Base-by-base conservation (phyloP, 768 basidiomycete genomes). In the Trichaptum fuscoviolaceum region DNA sequence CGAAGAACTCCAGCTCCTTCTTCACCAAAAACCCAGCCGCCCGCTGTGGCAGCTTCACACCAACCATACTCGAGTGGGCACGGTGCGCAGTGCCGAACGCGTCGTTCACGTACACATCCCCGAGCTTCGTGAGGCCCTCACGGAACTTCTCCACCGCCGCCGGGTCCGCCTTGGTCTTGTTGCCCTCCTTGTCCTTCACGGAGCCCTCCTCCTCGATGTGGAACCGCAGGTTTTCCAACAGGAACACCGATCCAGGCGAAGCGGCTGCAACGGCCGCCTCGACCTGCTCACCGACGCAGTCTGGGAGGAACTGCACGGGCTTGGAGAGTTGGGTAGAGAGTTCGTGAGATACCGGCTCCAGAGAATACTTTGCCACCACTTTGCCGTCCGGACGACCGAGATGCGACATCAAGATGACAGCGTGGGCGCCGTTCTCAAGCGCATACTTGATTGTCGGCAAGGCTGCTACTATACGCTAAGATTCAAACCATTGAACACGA, bases 21-120 rank as follows among this genome's bases (percentile, higher is more conserved):
- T 96, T 97, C 83, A 99, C 91, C 68, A 99, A 85, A 83, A 97
- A 95, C 26, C 96, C 96, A 35, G 96, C 88, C 1, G 96, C 96
- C 71, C 95, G 85, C 78, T 96, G 91, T 7, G 90, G 88, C 20
- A 99, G 85, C 75, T 96, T 87, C 72, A 99, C 84, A 71, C 96
- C 96, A 71, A 99, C 96, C 96, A 99, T 98, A 73, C 93, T 95
- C 0, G 96, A 98, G 78, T 99, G 96, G 9, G 95, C 95, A 71
- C 96, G 94, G 78, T 99, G 96, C 63, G 96, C 96, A 59, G 96
- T 99, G 62, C 96, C 96, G 75, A 99, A 99, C 26, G 96, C 96
- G 76, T 99, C 96, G 81, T 99, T 99, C 77, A 99, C 84, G 77
- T 98, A 99, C 69, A 99, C 90, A 73, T 98, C 95, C 64, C 96